These are phyloP conservation scores for Aquilaria agallochum DNA, from an alignment of 441 rosid genomes.

Conservation along the genomic window DNA sequence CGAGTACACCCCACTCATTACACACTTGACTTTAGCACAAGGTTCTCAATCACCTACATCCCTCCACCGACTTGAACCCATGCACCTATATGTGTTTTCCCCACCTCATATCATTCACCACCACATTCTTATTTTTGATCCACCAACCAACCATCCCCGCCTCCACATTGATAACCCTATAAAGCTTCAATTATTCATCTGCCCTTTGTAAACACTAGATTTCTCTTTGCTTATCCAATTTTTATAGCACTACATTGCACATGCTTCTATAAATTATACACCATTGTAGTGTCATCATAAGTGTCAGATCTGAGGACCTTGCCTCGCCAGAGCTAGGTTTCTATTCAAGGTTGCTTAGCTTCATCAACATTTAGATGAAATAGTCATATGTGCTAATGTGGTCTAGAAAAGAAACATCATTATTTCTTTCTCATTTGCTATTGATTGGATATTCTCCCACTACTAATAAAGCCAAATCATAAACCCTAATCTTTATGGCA, in stretches of 20 bases:
- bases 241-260: conserved; percentile 62
- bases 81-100: conserved; percentile 69
- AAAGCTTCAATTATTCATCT: conserved; percentile 61
- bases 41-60: conserved; percentile 35
- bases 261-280: conserved; percentile 61
- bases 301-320: conserved; percentile 70
- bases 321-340: conserved; percentile 46
- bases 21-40: conserved; percentile 73
- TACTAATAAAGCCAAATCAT: conserved; percentile 39
- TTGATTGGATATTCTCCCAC: neutral
- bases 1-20: conserved; percentile 43
- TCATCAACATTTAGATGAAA: conserved; percentile 75
- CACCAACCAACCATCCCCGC: conserved; percentile 71
- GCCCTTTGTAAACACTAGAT: conserved; percentile 61
- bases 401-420: conserved; percentile 21
- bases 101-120: conserved; percentile 79
- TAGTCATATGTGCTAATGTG: conserved; percentile 49
- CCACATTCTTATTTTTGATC: conserved; percentile 63
- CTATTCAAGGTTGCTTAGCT: conserved; percentile 82
- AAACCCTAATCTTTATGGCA: conserved; percentile 70
- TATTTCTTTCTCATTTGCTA: neutral
- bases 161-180: conserved; percentile 83
- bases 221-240: conserved; percentile 16
- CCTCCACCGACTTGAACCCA: conserved; percentile 34
- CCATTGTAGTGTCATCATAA: conserved; percentile 83